phyloP scores from a whole-genome alignment of 371 early-diverging fungal species.

The Zopfochytrium polystomum region DNA sequence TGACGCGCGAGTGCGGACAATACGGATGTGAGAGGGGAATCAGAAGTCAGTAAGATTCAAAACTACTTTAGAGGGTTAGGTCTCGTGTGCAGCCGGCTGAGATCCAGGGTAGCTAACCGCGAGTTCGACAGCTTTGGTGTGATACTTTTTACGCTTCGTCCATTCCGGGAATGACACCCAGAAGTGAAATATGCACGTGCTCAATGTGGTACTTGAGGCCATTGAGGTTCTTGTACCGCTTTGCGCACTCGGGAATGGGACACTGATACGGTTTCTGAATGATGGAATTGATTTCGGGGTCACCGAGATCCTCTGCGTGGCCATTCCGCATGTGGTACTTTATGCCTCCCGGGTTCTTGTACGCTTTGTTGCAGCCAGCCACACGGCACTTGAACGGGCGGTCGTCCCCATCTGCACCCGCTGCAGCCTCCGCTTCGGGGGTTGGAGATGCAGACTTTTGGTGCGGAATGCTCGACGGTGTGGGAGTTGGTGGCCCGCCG shows the following conservation, averaged over 20 bases:
- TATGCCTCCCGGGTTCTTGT: conserved; percentile 53
- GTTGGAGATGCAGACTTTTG: background rate
- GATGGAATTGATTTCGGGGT: conserved; percentile 43
- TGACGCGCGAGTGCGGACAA: too few species aligned
- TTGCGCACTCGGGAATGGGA: conserved; percentile 33
- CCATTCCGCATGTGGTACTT: conserved; percentile 49
- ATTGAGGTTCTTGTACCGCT: conserved; percentile 91
- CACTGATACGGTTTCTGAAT: conserved; percentile 54
- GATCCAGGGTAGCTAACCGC: too few species aligned
- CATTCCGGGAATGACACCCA: too few species aligned
- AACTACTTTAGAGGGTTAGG: too few species aligned
- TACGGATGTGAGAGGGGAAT: too few species aligned
- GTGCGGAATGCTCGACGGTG: background rate
- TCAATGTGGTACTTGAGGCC: conserved; percentile 63
- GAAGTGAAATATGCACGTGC: conserved; percentile 20
- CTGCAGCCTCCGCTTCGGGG: background rate
- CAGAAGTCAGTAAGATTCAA: too few species aligned
- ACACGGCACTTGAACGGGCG: conserved; percentile 39
- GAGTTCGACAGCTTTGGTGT: too few species aligned
- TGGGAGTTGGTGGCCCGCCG: background rate
- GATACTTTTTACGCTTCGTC: too few species aligned
- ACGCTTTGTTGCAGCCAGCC: conserved; percentile 39
- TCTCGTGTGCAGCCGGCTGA: too few species aligned
- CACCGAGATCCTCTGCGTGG: conserved; percentile 20
- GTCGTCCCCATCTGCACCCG: conserved; percentile 15